Evolutionary conservation across 768 basidiomycete genomes (phyloP), one percentile per base, ranked within the genome.

Genomic region (Termitomyces sp.): DNA sequence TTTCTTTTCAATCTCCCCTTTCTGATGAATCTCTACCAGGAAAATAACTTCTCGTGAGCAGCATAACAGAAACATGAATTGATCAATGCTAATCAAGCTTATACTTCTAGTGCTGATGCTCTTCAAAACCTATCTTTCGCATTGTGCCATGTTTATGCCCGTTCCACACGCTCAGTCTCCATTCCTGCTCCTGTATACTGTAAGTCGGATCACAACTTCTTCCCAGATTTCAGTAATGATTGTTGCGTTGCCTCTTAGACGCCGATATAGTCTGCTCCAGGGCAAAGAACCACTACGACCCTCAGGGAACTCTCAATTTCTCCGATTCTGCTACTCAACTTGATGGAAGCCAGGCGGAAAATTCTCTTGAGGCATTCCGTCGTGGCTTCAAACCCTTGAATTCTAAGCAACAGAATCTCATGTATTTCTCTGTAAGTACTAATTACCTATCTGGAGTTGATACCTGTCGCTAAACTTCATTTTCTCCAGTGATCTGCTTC

Each of bases 141-240:
- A 29, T 53, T 77, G 5, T 77, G 74, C 47, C 75, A 77, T 56
- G 73, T 77, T 16, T 76, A 90, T 59, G 88, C 89, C 1, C 80
- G 89, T 3, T 83, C 88, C 10, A 91, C 89, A 3, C 83, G 89
- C 22, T 88, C 88, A 0, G 89, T 91, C 1, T 91, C 89, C 0
- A 90, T 91, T 47, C 89, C 89, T 0, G 89, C 89, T 0, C 89
- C 89, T 0, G 88, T 91, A 0, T 91, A 91, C 60, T 91, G 89
- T 90, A 60, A 66, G 86, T 50, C 42, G 16, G 20, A 40, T 42
- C 15, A 20, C 16, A 12, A 39, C 23, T 43, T 16, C 29, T 32
- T 33, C 12, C 11, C 27, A 27, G 18, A 25, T 31, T 35, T 22
- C 10, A 35, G 16, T 44, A 38, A 5, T 50, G 20, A 31, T 40